A percentile compares a stretch with the other conserved stretches of the same genome.
Evolutionary conservation across 306 rosid species (phyloP).

Genomic region (Pterocarpus macrocarpus): DNA sequence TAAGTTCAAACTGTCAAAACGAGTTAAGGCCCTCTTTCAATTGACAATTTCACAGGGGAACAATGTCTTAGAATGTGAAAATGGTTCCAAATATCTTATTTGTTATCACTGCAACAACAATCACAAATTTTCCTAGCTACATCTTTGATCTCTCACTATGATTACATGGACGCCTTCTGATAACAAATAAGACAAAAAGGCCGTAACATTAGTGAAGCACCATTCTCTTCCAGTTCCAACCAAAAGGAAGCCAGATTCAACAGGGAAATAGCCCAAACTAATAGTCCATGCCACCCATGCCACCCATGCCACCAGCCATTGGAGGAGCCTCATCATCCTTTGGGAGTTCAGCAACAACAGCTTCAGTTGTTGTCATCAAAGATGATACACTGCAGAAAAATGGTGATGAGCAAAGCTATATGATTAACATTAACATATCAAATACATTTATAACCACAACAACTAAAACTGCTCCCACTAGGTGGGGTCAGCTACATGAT

Average conservation of each 20-base stretch:
- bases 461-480: too few relatives aligned
- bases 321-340: constrained; percentile 74
- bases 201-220: constrained; percentile 25
- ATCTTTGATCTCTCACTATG: constrained; percentile 53
- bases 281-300: constrained; percentile 72
- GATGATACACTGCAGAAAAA: constrained; percentile 84
- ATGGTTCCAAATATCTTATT: constrained; percentile 32
- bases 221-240: constrained; percentile 31
- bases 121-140: constrained; percentile 53
- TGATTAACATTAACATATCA: not conserved
- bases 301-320: constrained; percentile 71
- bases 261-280: constrained; percentile 39
- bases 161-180: constrained; percentile 58
- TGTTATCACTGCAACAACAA: constrained; percentile 16
- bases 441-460: not conserved
- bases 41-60: not conserved
- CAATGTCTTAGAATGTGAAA: constrained; percentile 33
- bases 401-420: not conserved
- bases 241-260: not conserved
- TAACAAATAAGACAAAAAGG: constrained; percentile 23
- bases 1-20: not conserved
- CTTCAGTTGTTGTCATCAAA: constrained; percentile 97
- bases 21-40: not conserved
- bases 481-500: too few relatives aligned
- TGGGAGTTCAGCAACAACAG: constrained; percentile 83